Evolutionary conservation across 2,329 filamentous ascomycete genomes (phyloP), one percentile per base, ranked within the genome.

Genomic region (Cladosporium sp.): DNA sequence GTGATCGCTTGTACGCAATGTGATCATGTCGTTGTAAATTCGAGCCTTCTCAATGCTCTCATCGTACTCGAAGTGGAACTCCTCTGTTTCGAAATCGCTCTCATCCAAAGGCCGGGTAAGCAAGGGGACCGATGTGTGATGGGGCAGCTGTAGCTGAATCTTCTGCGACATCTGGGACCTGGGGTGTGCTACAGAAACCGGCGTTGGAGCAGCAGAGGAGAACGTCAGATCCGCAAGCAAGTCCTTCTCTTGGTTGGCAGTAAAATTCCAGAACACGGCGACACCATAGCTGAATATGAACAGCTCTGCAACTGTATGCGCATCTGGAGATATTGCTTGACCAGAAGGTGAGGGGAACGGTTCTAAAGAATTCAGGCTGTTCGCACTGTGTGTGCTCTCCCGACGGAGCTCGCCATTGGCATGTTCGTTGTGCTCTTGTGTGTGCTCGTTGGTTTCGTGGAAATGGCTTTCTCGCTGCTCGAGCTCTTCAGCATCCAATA

Each of bases 11-110:
- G 92, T 96, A 68, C 96, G 86, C 53, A 99, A 82, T 0, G 95
- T 99, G 73, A 99, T 98, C 95, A 99, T 99, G 78, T 99, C 95
- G 79, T 99, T 98, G 81, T 96, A 99, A 33, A 99, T 91, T 65
- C 95, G 87, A 5, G 95, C 95, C 59, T 93, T 87, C 68, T 93
- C 90, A 37, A 95, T 92, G 66, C 92, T 86, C 0, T 88, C 86
- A 72, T 92, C 96, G 81, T 99, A 99, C 78, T 98, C 93, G 75
- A 99, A 99, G 76, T 99, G 94, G 73, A 99, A 97, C 75, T 98
- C 94, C 76, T 99, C 95, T 0, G 91, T 99, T 80, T 99, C 95
- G 71, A 96, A 97, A 75, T 98, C 93, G 69, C 90, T 89, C 78
- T 97, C 92, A 65, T 91, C 88, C 26, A 97, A 83, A 0, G 93